Evolutionary conservation across 2,329 filamentous ascomycete genomes (phyloP).

Genomic region (Alternaria postmessia): DNA sequence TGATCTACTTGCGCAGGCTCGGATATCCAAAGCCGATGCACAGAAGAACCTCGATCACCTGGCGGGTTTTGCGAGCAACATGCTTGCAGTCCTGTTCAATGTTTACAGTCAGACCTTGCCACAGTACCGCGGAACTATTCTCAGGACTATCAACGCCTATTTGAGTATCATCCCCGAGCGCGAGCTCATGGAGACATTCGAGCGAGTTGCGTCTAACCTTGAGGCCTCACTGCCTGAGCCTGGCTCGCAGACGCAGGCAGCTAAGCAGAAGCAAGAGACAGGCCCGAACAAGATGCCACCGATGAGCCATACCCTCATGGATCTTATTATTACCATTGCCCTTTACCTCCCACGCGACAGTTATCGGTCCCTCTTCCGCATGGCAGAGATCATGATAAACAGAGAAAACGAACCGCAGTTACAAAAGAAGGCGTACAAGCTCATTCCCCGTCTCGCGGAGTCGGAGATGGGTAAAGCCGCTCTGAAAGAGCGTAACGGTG

Average conservation of each 20-base stretch:
- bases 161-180: constrained; percentile 82
- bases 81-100: constrained; percentile 97
- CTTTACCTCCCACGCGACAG: constrained; percentile 89
- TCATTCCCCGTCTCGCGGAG: constrained; percentile 87
- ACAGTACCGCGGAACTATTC: constrained; percentile 86
- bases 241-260: constrained; percentile 70
- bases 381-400: constrained; percentile 82
- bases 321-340: constrained; percentile 94
- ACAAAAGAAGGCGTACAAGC: constrained; percentile 99
- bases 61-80: constrained; percentile 80
- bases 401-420: constrained; percentile 86
- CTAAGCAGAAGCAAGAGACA: constrained; percentile 68
- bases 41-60: constrained; percentile 84
- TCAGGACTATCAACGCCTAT: constrained; percentile 94
- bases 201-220: constrained; percentile 27
- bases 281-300: constrained; percentile 82
- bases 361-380: constrained; percentile 84
- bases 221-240: constrained; percentile 19
- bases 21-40: constrained; percentile 78
- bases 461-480: constrained; percentile 81
- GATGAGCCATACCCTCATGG: constrained; percentile 93
- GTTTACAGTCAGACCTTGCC: constrained; percentile 97
- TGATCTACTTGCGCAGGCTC: constrained; percentile 78
- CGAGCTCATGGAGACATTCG: constrained; percentile 18
- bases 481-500: constrained; percentile 74